Evolutionary conservation across 305 asterid genomes (phyloP).

Genomic region (Fraxinus greggii): DNA sequence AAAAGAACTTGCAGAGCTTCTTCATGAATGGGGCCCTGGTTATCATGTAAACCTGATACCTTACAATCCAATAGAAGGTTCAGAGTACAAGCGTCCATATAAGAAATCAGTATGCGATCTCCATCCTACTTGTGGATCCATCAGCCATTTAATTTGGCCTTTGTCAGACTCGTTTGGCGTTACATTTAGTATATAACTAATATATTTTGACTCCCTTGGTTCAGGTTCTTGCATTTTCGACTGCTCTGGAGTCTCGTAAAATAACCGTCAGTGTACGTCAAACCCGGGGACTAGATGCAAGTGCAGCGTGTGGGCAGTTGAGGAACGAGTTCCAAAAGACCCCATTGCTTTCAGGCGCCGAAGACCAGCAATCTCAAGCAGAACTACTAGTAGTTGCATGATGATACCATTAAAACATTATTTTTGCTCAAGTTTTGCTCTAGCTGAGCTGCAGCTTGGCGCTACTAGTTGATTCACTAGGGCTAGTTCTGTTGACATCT

Average conservation of each 20-base stretch:
- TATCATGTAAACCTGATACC: conserved; percentile 93
- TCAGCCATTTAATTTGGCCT: background rate
- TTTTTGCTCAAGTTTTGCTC: background rate
- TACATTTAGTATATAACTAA: background rate
- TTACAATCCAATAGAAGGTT: conserved; percentile 75
- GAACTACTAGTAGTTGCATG: conserved; percentile 54
- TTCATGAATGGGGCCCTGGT: conserved; percentile 83
- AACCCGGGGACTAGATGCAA: conserved; percentile 93
- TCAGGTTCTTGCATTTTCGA: conserved; percentile 72
- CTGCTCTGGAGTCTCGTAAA: conserved; percentile 76
- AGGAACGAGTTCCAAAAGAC: conserved; percentile 83
- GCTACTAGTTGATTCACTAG: background rate
- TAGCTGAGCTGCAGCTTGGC: background rate
- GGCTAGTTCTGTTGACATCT: background rate
- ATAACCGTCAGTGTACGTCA: conserved; percentile 79
- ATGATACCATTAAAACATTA: conserved; percentile 21
- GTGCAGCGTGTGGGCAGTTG: conserved; percentile 96
- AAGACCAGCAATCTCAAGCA: conserved; percentile 37
- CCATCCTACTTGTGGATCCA: background rate
- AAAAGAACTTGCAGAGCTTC: conserved; percentile 70
- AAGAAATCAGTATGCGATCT: conserved; percentile 59
- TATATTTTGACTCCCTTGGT: conserved; percentile 12
- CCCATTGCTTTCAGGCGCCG: conserved; percentile 50
- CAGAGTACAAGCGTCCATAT: conserved; percentile 76
- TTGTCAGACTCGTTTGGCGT: background rate